These are phyloP conservation scores for Stemphylium lycopersici DNA, from an alignment of 2,329 filamentous ascomycete species.

Conservation along the genomic window DNA sequence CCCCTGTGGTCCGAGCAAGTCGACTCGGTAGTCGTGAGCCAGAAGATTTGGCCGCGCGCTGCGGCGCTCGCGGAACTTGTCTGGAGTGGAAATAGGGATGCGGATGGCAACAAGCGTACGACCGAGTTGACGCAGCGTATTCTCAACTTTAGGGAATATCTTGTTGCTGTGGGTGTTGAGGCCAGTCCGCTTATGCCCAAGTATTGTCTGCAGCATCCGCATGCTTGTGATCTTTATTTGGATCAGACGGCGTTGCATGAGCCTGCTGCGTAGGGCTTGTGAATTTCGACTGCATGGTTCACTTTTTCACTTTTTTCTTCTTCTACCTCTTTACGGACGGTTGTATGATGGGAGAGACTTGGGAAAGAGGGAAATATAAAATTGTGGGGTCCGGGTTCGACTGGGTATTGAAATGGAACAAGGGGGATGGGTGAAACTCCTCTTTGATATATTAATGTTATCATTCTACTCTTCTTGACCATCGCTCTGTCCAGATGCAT, in stretches of 20 bases:
- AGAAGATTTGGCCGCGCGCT: conserved; percentile 63
- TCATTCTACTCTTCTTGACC: too few relatives aligned
- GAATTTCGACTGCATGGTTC: too few relatives aligned
- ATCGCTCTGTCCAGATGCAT: too few relatives aligned
- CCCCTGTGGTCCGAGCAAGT: conserved; percentile 63
- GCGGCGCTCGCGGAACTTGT: conserved; percentile 62
- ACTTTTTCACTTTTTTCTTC: too few relatives aligned
- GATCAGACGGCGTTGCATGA: conserved; percentile 51
- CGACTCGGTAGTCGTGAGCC: conserved; percentile 58
- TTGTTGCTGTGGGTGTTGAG: conserved; percentile 60
- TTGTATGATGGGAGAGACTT: too few relatives aligned
- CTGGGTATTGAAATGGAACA: too few relatives aligned
- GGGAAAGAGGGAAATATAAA: too few relatives aligned
- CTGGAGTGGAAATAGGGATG: conserved; percentile 62
- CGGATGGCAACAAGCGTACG: conserved; percentile 57
- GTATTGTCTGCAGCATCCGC: conserved; percentile 64
- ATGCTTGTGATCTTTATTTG: conserved; percentile 62
- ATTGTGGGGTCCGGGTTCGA: too few relatives aligned
- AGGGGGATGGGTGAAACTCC: too few relatives aligned
- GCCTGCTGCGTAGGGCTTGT: too few relatives aligned
- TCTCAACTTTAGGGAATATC: conserved; percentile 65
- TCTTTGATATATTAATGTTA: too few relatives aligned
- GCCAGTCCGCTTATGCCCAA: conserved; percentile 61
- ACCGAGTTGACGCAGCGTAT: conserved; percentile 62
- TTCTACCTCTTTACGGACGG: too few relatives aligned